Conservation (phyloP, 2,329 filamentous ascomycete genomes). For the Epichloe gansuensis region DNA sequence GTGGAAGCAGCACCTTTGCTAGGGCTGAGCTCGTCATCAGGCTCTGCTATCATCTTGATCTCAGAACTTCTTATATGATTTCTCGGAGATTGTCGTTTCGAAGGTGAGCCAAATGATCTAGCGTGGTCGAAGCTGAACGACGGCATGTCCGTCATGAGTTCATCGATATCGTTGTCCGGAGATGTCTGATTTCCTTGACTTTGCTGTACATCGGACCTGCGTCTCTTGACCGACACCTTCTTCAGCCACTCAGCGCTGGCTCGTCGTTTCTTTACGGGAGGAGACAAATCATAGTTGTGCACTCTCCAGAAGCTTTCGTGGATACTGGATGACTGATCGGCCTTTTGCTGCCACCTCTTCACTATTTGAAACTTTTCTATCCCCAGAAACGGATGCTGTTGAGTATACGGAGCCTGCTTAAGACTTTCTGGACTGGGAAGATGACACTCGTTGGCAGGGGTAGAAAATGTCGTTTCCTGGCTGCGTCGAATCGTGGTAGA, state of each 20-base stretch:
- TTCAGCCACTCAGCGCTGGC: constrained; percentile 21
- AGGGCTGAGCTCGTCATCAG: constrained; percentile 9
- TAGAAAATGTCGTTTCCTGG: constrained; percentile 6
- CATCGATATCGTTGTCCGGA: constrained; percentile 8
- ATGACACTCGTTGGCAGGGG: constrained; percentile 20
- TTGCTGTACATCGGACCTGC: constrained; percentile 7
- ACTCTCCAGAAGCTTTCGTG: constrained; percentile 13
- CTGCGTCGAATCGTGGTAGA: constrained; percentile 2
- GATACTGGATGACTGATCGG: constrained; percentile 4
- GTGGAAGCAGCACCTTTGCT: constrained; percentile 10
- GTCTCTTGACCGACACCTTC: constrained; percentile 18
- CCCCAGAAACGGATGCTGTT: constrained; percentile 18
- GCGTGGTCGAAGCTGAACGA: constrained; percentile 3
- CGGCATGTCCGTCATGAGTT: constrained; percentile 5
- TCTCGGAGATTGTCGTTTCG: constrained; percentile 8
- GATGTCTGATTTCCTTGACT: neutral
- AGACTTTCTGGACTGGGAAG: constrained; percentile 29
- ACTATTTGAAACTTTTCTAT: constrained; percentile 20
- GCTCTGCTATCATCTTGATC: neutral
- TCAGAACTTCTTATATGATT: constrained; percentile 1
- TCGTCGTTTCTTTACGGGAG: constrained; percentile 14
- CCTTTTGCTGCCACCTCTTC: constrained; percentile 20
- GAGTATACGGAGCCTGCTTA: constrained; percentile 19
- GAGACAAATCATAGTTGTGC: constrained; percentile 1
- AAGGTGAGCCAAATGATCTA: constrained; percentile 1